phyloP scores from a whole-genome alignment of 768 basidiomycete species.

The Psilocybe cubensis region DNA sequence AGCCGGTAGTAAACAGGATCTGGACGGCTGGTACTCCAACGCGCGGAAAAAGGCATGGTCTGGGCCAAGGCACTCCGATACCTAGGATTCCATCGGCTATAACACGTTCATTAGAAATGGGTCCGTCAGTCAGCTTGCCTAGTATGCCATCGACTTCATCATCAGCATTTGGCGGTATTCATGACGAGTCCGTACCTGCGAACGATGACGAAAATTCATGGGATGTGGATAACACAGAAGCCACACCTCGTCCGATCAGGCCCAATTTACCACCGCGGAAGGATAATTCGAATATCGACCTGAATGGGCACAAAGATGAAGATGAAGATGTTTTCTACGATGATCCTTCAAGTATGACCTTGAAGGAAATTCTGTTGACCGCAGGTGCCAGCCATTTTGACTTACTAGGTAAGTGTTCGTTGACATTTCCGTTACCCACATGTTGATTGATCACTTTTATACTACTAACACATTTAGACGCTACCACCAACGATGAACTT shows the following conservation, averaged over 20 bases:
- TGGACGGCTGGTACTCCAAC: constrained; percentile 31
- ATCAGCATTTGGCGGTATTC: not conserved
- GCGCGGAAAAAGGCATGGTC: constrained; percentile 13
- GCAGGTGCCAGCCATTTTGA: constrained; percentile 42
- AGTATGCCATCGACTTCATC: constrained; percentile 1
- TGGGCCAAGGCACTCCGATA: constrained; percentile 2
- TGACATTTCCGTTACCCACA: too few species aligned
- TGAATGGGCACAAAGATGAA: constrained; percentile 8
- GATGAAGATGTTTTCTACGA: constrained; percentile 32
- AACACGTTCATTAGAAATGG: constrained; percentile 20
- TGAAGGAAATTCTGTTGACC: constrained; percentile 48
- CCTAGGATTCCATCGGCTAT: constrained; percentile 24
- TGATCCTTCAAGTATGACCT: constrained; percentile 50
- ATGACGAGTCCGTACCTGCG: not conserved
- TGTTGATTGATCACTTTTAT: too few species aligned
- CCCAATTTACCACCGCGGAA: not conserved
- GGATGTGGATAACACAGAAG: constrained; percentile 3
- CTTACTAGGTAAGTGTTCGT: constrained; percentile 40
- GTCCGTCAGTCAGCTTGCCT: constrained; percentile 18
- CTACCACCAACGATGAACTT: constrained; percentile 7
- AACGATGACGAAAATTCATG: not conserved
- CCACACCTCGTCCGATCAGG: constrained; percentile 10
- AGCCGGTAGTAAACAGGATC: constrained; percentile 28
- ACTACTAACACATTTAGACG: too few species aligned
- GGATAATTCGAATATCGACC: not conserved